Conservation (phyloP, 257 asterid species). For the Solanum clarkiae region DNA sequence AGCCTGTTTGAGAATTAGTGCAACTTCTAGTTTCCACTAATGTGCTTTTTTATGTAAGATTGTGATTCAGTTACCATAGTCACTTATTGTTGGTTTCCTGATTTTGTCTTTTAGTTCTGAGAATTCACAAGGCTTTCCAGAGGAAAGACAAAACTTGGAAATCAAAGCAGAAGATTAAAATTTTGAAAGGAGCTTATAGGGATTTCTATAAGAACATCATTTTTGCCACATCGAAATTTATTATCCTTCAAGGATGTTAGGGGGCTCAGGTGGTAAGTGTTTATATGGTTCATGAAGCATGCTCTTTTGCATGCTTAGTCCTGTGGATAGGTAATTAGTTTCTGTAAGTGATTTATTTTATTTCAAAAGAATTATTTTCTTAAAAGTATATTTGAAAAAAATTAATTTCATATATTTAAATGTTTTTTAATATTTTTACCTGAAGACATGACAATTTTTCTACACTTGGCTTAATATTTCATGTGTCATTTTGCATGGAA, state of each 20-base stretch:
- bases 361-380: no score
- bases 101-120: constrained; percentile 29
- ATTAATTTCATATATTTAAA: no score
- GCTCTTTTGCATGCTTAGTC: not conserved
- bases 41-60: not conserved
- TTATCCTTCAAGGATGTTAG: constrained; percentile 45
- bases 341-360: no score
- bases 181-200: constrained; percentile 57
- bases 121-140: constrained; percentile 40
- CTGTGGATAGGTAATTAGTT: not conserved
- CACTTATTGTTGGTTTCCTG: not conserved
- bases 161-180: constrained; percentile 55
- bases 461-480: no score
- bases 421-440: no score
- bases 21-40: no score
- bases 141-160: constrained; percentile 44
- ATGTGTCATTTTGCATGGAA: no score
- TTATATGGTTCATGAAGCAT: not conserved
- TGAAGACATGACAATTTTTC: no score
- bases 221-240: constrained; percentile 53
- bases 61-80: not conserved
- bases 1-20: no score
- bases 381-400: no score
- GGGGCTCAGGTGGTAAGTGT: constrained; percentile 58
- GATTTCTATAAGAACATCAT: constrained; percentile 29